Base-by-base conservation (phyloP, 805 yeast genomes). In the Cyberlindnera americana region DNA sequence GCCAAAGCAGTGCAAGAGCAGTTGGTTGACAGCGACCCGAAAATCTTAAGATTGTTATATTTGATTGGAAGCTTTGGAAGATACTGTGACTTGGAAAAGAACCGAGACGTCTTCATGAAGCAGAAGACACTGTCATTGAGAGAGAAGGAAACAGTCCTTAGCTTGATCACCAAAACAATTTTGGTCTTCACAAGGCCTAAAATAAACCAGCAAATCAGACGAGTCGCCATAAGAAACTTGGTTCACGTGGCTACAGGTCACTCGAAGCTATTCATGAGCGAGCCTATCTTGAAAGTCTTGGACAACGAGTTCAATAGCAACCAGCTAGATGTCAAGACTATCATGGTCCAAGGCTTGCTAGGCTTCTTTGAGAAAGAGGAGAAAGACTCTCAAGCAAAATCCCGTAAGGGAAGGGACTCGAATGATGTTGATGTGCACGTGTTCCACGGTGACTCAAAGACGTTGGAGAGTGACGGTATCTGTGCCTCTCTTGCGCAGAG, bases 401-500 rank as follows among this genome's bases (percentile, higher is more conserved):
- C 69, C 24, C 78, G 75, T 0, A 48, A 64, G 2, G 68, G 62
- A 12, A 51, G 53, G 12, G 65, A 67, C 16, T 40, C 61, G 6
- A 16, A 25, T 3, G 40, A 43, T 3, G 37, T 50, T 16, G 84
- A 76, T 48, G 60, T 69, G 12, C 69, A 66, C 6, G 73, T 71
- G 1, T 74, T 81, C 48, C 78, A 77, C 49, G 87, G 85, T 0
- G 65, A 66, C 27, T 64, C 77, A 1, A 60, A 66, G 26, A 61
- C 70, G 1, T 69, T 74, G 35, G 62, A 72, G 19, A 73, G 69
- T 51, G 93, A 85, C 53, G 84, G 89, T 12, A 77, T 86, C 0
- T 81, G 93, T 55, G 75, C 91, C 1, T 81, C 84, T 0, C 50
- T 88, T 10, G 81, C 78, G 4, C 87, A 85, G 39, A 62, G 87